Evolutionary conservation across 208 protist genomes (phyloP).

Genomic region (Trypanosoma boissoni): DNA sequence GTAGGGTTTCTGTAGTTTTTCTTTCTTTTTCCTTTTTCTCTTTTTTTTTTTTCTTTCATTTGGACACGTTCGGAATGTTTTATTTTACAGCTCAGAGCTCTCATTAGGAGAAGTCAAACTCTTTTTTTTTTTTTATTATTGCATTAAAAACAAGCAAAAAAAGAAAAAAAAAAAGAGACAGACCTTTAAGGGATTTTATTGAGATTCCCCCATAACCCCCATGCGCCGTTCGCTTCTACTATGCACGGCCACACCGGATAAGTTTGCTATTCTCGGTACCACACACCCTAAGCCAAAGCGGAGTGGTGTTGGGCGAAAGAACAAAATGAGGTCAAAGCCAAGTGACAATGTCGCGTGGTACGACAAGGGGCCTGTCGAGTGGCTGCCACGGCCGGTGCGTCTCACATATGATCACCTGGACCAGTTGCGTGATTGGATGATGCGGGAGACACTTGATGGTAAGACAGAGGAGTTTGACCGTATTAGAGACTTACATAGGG

Average conservation of each 20-base stretch:
- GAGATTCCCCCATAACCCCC: too few relatives aligned
- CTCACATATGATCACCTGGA: constrained; percentile 81
- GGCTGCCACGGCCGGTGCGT: constrained; percentile 83
- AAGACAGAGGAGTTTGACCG: constrained; percentile 64
- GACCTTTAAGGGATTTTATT: too few relatives aligned
- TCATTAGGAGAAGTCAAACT: neutral
- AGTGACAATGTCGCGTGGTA: constrained; percentile 90
- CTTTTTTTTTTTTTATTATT: constrained; percentile 15
- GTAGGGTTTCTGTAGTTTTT: neutral
- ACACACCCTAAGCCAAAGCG: constrained; percentile 64
- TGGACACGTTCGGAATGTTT: neutral
- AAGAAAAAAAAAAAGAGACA: too few relatives aligned
- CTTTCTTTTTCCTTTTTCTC: neutral
- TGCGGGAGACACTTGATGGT: constrained; percentile 78
- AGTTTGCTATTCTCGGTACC: constrained; percentile 70
- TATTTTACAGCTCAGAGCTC: neutral
- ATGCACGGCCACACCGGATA: constrained; percentile 69
- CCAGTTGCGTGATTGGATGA: constrained; percentile 86
- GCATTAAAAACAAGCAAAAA: constrained; percentile 1
- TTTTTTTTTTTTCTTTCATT: neutral
- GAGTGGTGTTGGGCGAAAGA: constrained; percentile 64
- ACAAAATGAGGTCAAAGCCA: constrained; percentile 89
- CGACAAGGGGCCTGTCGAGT: constrained; percentile 88
- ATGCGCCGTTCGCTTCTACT: constrained; percentile 41
- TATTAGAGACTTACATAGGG: constrained; percentile 76